Base-by-base conservation (phyloP, 2,329 filamentous ascomycete species). In the Tympanopsis confertula region DNA sequence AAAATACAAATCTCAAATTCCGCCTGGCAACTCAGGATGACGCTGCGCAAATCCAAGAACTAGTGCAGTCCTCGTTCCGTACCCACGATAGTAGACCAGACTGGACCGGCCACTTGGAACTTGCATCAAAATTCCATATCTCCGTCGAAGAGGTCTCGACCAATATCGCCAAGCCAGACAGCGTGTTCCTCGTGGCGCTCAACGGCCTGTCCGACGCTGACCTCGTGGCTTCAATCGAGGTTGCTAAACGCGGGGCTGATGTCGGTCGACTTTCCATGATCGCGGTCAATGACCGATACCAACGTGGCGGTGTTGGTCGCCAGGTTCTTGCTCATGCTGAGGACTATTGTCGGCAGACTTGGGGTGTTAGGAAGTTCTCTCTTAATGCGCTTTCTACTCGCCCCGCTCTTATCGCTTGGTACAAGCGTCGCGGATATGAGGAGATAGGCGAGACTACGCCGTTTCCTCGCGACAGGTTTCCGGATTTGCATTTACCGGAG, bases 31-130 rank as follows among this genome's bases (percentile, higher is more conserved):
- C 49, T 5, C 29, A 39, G 5, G 48, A 57, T 2, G 60, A 66
- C 39, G 62, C 56, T 1, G 36, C 43, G 1, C 50, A 42, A 5
- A 38, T 66, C 19, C 58, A 59, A 19, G 40, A 51, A 13, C 50
- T 66, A 1, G 54, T 63, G 1, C 50, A 65, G 37, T 44, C 53
- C 12, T 59, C 62, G 0, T 66, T 66, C 35, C 59, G 58, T 22
- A 50, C 59, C 33, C 48, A 54, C 3, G 62, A 64, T 30, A 55
- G 42, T 41, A 48, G 61, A 36, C 40, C 51, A 38, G 42, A 48
- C 40, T 61, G 57, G 57, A 55, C 56, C 0, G 61, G 50, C 3
- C 47, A 59, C 38, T 46, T 53, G 22, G 50, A 50, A 3, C 50
- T 56, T 22, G 44, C 45, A 2, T 41, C 45, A 2, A 38, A 39